Evolutionary conservation across 305 asterid species (phyloP).

Genomic region (Rubia occidens): DNA sequence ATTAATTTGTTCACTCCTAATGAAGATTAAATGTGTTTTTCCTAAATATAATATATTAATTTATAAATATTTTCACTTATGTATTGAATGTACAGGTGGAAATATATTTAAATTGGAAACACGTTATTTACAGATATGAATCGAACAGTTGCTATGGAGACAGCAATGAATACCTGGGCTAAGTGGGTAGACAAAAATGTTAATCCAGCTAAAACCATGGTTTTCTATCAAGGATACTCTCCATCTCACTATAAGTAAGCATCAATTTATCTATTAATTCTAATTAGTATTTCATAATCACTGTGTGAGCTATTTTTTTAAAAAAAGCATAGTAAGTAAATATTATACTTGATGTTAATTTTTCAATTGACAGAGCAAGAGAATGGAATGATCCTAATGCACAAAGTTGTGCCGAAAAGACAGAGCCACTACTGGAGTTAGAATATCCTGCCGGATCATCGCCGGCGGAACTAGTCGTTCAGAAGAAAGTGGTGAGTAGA

Average conservation of each 20-base stretch:
- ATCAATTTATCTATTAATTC: too few relatives aligned
- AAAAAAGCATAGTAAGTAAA: too few relatives aligned
- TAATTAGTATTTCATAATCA: neutral
- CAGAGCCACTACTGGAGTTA: constrained; percentile 14
- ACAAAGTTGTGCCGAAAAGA: constrained; percentile 16
- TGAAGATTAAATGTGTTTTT: neutral
- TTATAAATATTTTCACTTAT: too few relatives aligned
- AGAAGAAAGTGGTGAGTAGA: constrained; percentile 19
- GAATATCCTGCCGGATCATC: constrained; percentile 17
- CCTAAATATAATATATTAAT: neutral
- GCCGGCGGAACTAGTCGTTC: constrained; percentile 19
- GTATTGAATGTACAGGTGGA: constrained; percentile 16
- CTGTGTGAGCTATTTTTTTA: too few relatives aligned
- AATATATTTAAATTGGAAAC: constrained; percentile 22
- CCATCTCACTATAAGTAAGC: constrained; percentile 28
- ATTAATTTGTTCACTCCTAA: neutral
- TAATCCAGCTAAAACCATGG: constrained; percentile 21
- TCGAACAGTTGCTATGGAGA: constrained; percentile 22
- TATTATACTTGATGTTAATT: neutral
- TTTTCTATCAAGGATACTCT: constrained; percentile 30
- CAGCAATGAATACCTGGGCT: constrained; percentile 27
- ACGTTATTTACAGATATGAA: constrained; percentile 19
- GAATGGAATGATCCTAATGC: constrained; percentile 20
- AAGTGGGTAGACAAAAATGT: constrained; percentile 24
- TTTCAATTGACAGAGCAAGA: constrained; percentile 15